A percentile compares a stretch with the other conserved stretches of the same genome.
Conservation (phyloP, 305 asterid genomes). For the Rubia tinctorum region DNA sequence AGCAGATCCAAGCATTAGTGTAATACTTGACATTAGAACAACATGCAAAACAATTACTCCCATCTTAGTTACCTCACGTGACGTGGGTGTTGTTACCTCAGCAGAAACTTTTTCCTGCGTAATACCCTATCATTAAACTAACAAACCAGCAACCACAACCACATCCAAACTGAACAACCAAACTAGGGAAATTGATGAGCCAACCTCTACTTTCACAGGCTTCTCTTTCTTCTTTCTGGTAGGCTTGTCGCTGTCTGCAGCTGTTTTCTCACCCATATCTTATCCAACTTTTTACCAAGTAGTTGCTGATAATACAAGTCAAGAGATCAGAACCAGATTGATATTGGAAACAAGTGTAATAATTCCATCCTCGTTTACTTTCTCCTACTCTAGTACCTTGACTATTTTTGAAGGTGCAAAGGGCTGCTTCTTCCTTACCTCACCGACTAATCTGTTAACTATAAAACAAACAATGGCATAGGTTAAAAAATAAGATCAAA, state of each 20-base stretch:
- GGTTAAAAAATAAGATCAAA: not conserved
- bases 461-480: conserved; percentile 19
- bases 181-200: conserved; percentile 17
- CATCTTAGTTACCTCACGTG: too few species aligned
- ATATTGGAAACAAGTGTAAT: not conserved
- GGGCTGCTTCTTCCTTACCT: conserved; percentile 80
- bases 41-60: too few species aligned
- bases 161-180: not conserved
- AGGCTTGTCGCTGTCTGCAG: conserved; percentile 90
- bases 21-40: too few species aligned
- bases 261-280: conserved; percentile 80
- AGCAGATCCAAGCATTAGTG: too few species aligned
- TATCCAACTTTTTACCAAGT: conserved; percentile 61
- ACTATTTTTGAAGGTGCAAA: conserved; percentile 93
- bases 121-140: conserved; percentile 12
- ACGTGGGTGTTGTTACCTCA: conserved; percentile 58
- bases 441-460: conserved; percentile 82
- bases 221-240: conserved; percentile 89
- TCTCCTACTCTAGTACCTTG: conserved; percentile 44
- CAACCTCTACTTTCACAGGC: conserved; percentile 71
- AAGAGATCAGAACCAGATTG: conserved; percentile 6
- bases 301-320: conserved; percentile 53
- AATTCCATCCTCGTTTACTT: not conserved
- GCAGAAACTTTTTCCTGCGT: conserved; percentile 54
- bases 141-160: conserved; percentile 2